Conservation (phyloP, 2,329 filamentous ascomycete species). For the Juglanconis oblonga region DNA sequence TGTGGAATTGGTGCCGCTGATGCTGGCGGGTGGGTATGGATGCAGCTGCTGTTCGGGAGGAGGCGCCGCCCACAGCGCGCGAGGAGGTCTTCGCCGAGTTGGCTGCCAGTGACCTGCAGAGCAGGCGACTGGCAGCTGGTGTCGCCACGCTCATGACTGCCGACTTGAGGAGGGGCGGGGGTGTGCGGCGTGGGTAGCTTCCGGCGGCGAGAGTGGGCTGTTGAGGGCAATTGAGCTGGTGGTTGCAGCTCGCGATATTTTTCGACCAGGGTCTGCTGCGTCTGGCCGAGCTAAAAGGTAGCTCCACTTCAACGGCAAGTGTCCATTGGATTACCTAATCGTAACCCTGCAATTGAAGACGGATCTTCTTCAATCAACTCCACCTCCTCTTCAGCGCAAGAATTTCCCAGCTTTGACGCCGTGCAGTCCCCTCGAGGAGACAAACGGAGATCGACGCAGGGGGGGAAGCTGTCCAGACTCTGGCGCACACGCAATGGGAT, state of each 20-base stretch:
- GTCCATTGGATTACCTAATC: too few species aligned
- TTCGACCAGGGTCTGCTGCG: too few species aligned
- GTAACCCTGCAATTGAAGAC: too few species aligned
- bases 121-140: conserved; percentile 48
- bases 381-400: neutral
- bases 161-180: neutral
- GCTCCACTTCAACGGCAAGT: too few species aligned
- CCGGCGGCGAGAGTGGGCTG: too few species aligned
- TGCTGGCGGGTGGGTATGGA: conserved; percentile 21
- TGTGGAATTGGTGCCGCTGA: conserved; percentile 48
- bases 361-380: neutral
- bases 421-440: neutral
- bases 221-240: conserved; percentile 8
- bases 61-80: conserved; percentile 20
- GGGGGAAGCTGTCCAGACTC: neutral
- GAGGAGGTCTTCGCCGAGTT: conserved; percentile 24
- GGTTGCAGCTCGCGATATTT: conserved; percentile 10
- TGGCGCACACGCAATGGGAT: neutral
- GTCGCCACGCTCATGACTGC: conserved; percentile 54
- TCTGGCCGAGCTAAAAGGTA: too few species aligned
- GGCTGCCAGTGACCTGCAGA: conserved; percentile 47
- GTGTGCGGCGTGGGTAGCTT: conserved; percentile 14
- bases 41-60: conserved; percentile 17
- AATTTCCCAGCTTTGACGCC: neutral
- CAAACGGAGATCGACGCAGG: neutral